Evolutionary conservation across 805 yeast species (phyloP).

Genomic region (Helenozyma rhizophorensis): DNA sequence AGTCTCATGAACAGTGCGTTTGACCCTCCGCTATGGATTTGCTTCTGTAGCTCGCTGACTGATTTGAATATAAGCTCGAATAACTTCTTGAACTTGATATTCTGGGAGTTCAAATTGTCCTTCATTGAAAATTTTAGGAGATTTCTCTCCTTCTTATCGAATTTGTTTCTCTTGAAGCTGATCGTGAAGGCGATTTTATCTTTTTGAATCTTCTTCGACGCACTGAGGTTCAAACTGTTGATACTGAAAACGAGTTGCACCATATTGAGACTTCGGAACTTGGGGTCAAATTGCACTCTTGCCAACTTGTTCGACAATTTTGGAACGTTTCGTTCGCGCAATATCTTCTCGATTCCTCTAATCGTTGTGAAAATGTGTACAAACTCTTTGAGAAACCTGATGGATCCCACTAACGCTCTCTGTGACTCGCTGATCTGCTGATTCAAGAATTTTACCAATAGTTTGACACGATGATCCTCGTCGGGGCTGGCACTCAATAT

Average conservation of each 20-base stretch:
- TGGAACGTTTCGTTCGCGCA: conserved; percentile 3
- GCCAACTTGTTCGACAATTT: conserved; percentile 28
- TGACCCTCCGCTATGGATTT: background rate
- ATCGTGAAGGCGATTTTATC: conserved; percentile 29
- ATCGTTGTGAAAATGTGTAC: conserved; percentile 27
- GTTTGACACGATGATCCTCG: conserved; percentile 12
- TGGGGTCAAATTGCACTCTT: conserved; percentile 29
- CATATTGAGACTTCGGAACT: conserved; percentile 25
- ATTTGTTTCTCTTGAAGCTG: conserved; percentile 27
- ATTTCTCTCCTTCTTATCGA: conserved; percentile 19
- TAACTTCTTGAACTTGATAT: conserved; percentile 33
- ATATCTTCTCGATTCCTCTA: conserved; percentile 11
- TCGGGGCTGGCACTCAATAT: conserved; percentile 5
- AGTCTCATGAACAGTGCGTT: conserved; percentile 24
- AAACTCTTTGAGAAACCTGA: conserved; percentile 30
- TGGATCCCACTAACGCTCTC: conserved; percentile 25
- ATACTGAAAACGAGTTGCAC: conserved; percentile 30
- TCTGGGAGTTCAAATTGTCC: conserved; percentile 34
- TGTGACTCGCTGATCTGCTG: conserved; percentile 12
- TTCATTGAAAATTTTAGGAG: conserved; percentile 28
- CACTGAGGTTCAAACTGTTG: conserved; percentile 21
- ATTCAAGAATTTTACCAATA: conserved; percentile 22
- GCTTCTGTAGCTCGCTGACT: conserved; percentile 10
- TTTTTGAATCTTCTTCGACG: conserved; percentile 30
- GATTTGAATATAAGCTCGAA: conserved; percentile 25